Evolutionary conservation across 1,139 yeast species (phyloP), one percentile per base, ranked within the genome.

Genomic region (Taphrina populina): DNA sequence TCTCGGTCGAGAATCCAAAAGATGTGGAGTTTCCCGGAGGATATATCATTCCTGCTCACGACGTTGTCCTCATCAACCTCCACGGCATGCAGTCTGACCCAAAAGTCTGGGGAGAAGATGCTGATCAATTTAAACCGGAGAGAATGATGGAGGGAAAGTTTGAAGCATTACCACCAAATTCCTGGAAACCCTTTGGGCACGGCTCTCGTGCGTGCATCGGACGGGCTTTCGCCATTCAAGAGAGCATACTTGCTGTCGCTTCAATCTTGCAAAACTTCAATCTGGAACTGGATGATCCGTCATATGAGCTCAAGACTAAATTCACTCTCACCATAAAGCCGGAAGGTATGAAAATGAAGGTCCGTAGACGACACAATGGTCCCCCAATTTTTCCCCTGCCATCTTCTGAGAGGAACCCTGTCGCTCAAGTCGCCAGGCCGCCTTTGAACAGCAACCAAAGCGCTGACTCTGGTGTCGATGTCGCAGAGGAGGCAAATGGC

Each of bases 131-230:
- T 30, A 23, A 27, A 46, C 57, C 57, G n/a, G 57, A 53, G 26
- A 43, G 57, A 8, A 45, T 45, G 57, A 39, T 53, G 46, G 57
- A 46, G 11, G 47, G 52, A 21, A 33, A 37, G 21, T 45, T 45
- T 33, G 53, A 45, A 27, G 39, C 43, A 15, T 36, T 47, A 13
- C 43, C 33, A 19, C 53, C 53, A 11, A 45, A 45, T 21, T 45
- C 46, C 10, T 53, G 53, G 53, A 45, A 45, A 32, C 57, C 57
- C 19, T 53, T 53, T 29, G 53, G 47, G 7, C 44, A 45, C 15
- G 57, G 57, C 20, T 35, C 52, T 17, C 45, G 57, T n/a, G 53
- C 53, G 11, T 53, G 57, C 24, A 53, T 53, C 32, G 57, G 57
- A 17, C 57, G 53, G 13, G 53, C 53, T n/a, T 53, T 53, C 26